Conservation (phyloP, 495 filamentous ascomycete genomes). For the Talaromyces liani region DNA sequence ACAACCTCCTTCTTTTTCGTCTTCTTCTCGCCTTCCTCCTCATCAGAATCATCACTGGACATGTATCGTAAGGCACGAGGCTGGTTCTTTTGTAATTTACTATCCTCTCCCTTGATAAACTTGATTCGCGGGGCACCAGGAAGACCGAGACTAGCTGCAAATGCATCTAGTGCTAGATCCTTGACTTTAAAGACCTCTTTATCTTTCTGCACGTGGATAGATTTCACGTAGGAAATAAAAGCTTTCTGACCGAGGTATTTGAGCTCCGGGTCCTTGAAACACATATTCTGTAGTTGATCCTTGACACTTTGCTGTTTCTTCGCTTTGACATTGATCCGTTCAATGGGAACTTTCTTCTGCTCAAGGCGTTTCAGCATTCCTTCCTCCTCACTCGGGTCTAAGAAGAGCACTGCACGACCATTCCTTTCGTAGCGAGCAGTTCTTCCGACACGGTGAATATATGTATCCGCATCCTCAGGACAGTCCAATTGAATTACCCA, state of each 20-base stretch:
- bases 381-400: constrained; percentile 84
- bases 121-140: constrained; percentile 87
- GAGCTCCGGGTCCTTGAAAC: constrained; percentile 87
- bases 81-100: constrained; percentile 81
- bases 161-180: constrained; percentile 75
- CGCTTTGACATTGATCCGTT: constrained; percentile 72
- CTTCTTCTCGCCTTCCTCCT: constrained; percentile 42
- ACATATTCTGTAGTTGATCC: constrained; percentile 80
- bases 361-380: constrained; percentile 77
- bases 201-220: constrained; percentile 81
- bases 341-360: constrained; percentile 80
- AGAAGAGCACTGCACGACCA: constrained; percentile 82
- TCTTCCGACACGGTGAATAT: constrained; percentile 92
- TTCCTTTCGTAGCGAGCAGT: constrained; percentile 89
- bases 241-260: constrained; percentile 97
- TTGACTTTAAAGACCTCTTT: constrained; percentile 84
- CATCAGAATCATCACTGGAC: constrained; percentile 44
- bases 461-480: constrained; percentile 93
- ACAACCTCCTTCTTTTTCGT: constrained; percentile 56
- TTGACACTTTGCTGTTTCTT: constrained; percentile 86
- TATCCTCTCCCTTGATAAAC: constrained; percentile 80
- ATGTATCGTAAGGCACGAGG: constrained; percentile 49
- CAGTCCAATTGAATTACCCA: constrained; percentile 96
- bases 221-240: constrained; percentile 80
- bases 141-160: constrained; percentile 75